Base-by-base conservation (phyloP, 106 monocot species). In the Dactylorhiza incarnata region DNA sequence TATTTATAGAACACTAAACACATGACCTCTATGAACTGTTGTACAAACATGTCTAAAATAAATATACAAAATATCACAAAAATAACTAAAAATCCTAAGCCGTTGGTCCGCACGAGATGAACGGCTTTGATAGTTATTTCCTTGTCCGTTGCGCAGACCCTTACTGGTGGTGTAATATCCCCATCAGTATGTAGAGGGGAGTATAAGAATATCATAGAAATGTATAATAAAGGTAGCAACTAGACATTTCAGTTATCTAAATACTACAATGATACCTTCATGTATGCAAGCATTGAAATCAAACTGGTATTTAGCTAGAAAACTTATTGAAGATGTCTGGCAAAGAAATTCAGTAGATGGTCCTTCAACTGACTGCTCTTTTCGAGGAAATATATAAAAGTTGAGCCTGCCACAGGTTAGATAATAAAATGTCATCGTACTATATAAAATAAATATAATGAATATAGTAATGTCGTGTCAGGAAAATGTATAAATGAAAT, bases 271-370 rank as follows among this genome's bases (percentile, higher is more conserved):
- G 6, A 72, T 59, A 96, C 96, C 97, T 87, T 99, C 86, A 79
- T 82, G 79, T 76, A 99, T 80, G 71, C 89, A 99, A 22, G 91
- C 82, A 77, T 99, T 94, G 78, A 99, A 99, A 86, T 99, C 97
- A 77, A 94, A 94, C 37, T 92, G 97, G 37, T 99, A 80, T 81
- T 82, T 91, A 37, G 97, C 87, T 15, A 99, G 83, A 76, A 99
- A 99, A 72, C 87, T 83, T 15, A 94, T 83, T 37, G 97, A 99
- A 23, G 87, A 84, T 14, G 91, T 99, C 80, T 99, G 97, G 81
- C 94, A 99, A 45, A 91, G 91, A 82, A 99, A 99, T 75, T 90
- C 94, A 86, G 77, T 71, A 62, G 78, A 37, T 19, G 79, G 78
- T 6, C 80, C 82, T 81, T 80, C 83, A 80, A 65, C 19, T 47